Evolutionary conservation across 345 rosid genomes (phyloP).

Genomic region (Cardamine chenopodiifolia): DNA sequence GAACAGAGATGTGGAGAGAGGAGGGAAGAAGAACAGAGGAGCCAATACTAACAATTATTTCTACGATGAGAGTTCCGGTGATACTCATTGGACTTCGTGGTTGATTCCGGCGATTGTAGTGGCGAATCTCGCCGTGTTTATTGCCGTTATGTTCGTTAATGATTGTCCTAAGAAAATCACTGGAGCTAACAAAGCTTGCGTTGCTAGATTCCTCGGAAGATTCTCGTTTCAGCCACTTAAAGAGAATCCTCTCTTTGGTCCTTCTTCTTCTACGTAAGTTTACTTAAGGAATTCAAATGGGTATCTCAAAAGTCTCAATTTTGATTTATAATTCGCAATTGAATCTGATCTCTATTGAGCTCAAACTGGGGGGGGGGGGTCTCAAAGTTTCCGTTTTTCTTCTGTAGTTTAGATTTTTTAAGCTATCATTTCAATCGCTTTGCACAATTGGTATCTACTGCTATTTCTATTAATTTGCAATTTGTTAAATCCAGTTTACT

Average conservation of each 20-base stretch:
- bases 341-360: not conserved
- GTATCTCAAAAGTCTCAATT: conserved; percentile 11
- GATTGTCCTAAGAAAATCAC: conserved; percentile 70
- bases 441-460: not conserved
- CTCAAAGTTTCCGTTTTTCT: conserved; percentile 12
- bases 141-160: conserved; percentile 78
- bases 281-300: not conserved
- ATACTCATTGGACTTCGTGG: conserved; percentile 85
- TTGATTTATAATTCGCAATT: not conserved
- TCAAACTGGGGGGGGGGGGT: not conserved
- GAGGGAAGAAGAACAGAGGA: conserved; percentile 39
- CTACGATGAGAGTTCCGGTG: conserved; percentile 49
- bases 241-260: conserved; percentile 95
- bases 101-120: conserved; percentile 76
- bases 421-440: not conserved
- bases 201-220: conserved; percentile 75
- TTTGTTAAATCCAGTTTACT: not conserved
- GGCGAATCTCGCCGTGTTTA: conserved; percentile 69
- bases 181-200: conserved; percentile 55
- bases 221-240: conserved; percentile 81
- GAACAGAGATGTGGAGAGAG: conserved; percentile 68
- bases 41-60: conserved; percentile 17
- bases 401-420: not conserved
- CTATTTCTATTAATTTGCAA: not conserved
- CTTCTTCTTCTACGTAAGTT: conserved; percentile 84